Evolutionary conservation across 106 monocot species (phyloP).

Genomic region (Acorus gramineus): DNA sequence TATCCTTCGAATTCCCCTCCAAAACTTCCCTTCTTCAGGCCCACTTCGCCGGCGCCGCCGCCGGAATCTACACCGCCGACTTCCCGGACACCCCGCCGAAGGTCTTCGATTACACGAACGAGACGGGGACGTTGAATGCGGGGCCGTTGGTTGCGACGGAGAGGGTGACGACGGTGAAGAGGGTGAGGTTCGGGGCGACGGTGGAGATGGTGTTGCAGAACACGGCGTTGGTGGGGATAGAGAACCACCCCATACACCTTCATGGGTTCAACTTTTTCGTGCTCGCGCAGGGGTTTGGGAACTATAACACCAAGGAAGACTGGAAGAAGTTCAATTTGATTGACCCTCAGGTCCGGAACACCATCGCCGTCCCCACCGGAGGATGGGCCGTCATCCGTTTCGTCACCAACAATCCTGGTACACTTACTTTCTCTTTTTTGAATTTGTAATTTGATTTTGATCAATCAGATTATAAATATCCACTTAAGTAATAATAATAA

Average conservation of each 20-base stretch:
- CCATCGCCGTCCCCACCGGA: constrained; percentile 50
- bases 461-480: too few species aligned
- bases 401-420: constrained; percentile 69
- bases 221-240: constrained; percentile 41
- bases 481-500: too few species aligned
- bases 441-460: too few species aligned
- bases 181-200: constrained; percentile 36
- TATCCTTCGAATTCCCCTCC: too few species aligned
- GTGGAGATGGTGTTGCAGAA: constrained; percentile 71
- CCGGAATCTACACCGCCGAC: too few species aligned
- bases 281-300: constrained; percentile 67
- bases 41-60: too few species aligned
- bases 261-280: constrained; percentile 56
- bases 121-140: too few species aligned
- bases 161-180: constrained; percentile 49
- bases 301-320: constrained; percentile 23
- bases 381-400: constrained; percentile 83
- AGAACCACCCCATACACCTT: constrained; percentile 24
- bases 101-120: too few species aligned
- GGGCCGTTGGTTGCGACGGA: constrained; percentile 1
- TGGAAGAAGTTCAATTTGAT: constrained; percentile 40
- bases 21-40: too few species aligned
- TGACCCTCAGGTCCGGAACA: constrained; percentile 56
- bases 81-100: too few species aligned
- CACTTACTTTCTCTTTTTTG: neutral